phyloP scores from a whole-genome alignment of 2,329 filamentous ascomycete species.

The Eutypa lata region DNA sequence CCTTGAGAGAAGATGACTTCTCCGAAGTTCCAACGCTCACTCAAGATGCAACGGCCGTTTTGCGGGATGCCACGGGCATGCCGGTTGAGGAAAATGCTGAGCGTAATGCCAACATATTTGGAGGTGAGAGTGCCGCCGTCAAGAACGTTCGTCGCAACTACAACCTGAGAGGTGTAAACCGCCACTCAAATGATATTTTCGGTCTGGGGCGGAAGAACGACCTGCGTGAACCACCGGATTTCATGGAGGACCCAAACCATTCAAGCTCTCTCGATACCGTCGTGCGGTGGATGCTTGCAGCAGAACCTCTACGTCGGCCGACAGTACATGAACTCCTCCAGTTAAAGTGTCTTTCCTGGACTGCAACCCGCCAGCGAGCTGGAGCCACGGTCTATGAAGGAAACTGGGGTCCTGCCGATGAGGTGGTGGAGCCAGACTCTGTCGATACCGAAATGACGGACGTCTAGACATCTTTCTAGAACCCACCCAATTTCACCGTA shows the following conservation, averaged over 20 bases:
- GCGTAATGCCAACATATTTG: constrained; percentile 32
- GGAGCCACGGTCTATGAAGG: constrained; percentile 96
- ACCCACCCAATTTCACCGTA: constrained; percentile 15
- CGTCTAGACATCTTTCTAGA: constrained; percentile 36
- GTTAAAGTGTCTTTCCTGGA: constrained; percentile 75
- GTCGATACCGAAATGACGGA: constrained; percentile 59
- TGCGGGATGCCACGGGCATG: constrained; percentile 72
- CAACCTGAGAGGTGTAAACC: constrained; percentile 19
- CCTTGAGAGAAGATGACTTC: constrained; percentile 83
- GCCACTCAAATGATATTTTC: constrained; percentile 40
- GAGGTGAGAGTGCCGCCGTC: constrained; percentile 20
- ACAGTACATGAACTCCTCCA: constrained; percentile 69
- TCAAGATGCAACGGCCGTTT: constrained; percentile 67
- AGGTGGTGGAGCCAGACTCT: constrained; percentile 35
- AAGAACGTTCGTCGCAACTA: constrained; percentile 19
- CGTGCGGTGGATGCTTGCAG: constrained; percentile 83
- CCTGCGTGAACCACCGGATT: constrained; percentile 66
- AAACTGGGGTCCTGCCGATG: constrained; percentile 81
- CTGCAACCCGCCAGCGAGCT: constrained; percentile 70
- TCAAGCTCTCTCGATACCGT: constrained; percentile 76
- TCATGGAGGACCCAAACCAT: constrained; percentile 80
- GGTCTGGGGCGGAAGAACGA: constrained; percentile 48
- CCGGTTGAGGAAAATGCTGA: constrained; percentile 49
- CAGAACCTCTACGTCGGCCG: constrained; percentile 70
- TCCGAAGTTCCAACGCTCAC: constrained; percentile 86